These are phyloP conservation scores for Mortierella sp. DNA, from an alignment of 371 early-diverging fungal species.

Conservation along the genomic window DNA sequence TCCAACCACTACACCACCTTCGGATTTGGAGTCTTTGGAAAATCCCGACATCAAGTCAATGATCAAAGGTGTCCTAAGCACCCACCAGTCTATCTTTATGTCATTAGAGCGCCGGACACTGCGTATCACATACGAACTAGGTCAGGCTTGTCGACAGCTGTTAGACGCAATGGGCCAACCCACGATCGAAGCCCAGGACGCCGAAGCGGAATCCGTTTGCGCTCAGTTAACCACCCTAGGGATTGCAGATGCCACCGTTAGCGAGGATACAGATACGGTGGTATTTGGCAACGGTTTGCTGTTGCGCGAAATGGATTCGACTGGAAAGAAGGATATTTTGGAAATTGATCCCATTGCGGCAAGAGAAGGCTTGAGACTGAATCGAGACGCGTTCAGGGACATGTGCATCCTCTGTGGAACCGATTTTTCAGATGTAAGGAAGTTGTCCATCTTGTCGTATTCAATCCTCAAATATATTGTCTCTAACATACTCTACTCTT, in stretches of 20 bases:
- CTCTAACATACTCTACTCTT: not conserved
- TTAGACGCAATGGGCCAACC: slow-evolving; percentile 63
- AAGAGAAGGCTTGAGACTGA: slow-evolving; percentile 61
- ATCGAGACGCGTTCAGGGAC: slow-evolving; percentile 69
- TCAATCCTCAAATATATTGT: no score
- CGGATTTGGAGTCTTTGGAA: not conserved
- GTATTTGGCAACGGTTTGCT: slow-evolving; percentile 69
- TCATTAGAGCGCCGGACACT: slow-evolving; percentile 63
- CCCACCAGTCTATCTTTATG: slow-evolving; percentile 21
- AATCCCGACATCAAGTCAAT: slow-evolving; percentile 22
- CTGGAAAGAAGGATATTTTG: slow-evolving; percentile 52
- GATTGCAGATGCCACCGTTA: slow-evolving; percentile 66
- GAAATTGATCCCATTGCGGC: slow-evolving; percentile 67
- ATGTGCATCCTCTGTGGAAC: slow-evolving; percentile 86
- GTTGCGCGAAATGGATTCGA: slow-evolving; percentile 60
- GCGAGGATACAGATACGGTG: slow-evolving; percentile 76
- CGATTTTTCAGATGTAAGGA: slow-evolving; percentile 68
- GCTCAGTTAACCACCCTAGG: slow-evolving; percentile 61
- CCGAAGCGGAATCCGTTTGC: slow-evolving; percentile 80
- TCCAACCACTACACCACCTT: no score
- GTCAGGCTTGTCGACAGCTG: slow-evolving; percentile 62
- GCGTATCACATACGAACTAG: slow-evolving; percentile 59
- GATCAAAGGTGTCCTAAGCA: slow-evolving; percentile 27
- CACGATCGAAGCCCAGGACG: slow-evolving; percentile 57
- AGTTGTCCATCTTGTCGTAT: not conserved